These are phyloP conservation scores for Sanguinoderma infundibulare DNA, from an alignment of 1,284 basidiomycete species.

Conservation along the genomic window DNA sequence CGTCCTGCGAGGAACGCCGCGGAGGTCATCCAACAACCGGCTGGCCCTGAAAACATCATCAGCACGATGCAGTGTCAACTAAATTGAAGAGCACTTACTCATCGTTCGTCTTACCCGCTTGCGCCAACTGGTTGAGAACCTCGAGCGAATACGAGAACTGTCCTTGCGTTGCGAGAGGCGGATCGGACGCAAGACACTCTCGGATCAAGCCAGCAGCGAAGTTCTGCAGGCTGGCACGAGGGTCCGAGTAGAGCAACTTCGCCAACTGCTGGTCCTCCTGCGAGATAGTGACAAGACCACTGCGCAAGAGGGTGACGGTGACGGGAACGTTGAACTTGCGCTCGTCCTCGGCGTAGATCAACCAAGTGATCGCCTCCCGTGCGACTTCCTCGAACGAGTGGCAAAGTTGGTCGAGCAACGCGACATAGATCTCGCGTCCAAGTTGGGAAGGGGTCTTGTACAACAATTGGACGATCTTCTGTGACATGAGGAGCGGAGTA, in stretches of 20 bases:
- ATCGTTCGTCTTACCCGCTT: conserved; percentile 79
- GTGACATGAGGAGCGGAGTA: conserved; percentile 91
- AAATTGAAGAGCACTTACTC: conserved; percentile 55
- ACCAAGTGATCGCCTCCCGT: conserved; percentile 97
- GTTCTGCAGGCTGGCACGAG: conserved; percentile 78
- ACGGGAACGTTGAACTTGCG: conserved; percentile 97
- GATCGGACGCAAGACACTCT: conserved; percentile 83
- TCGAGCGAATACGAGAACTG: conserved; percentile 88
- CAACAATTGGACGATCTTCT: conserved; percentile 89
- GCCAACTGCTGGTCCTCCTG: conserved; percentile 93
- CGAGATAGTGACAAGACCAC: conserved; percentile 78
- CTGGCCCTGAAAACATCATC: conserved; percentile 46
- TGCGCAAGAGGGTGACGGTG: conserved; percentile 87
- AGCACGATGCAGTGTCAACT: not conserved
- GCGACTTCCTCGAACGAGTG: conserved; percentile 90
- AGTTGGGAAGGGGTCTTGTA: conserved; percentile 87
- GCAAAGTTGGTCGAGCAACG: conserved; percentile 89
- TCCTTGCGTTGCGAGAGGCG: conserved; percentile 77
- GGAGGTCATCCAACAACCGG: conserved; percentile 74
- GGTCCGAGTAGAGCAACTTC: conserved; percentile 84
- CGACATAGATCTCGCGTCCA: conserved; percentile 90
- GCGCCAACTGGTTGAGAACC: conserved; percentile 75
- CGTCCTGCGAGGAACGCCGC: conserved; percentile 56
- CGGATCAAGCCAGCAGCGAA: conserved; percentile 88
- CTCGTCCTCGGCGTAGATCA: conserved; percentile 97